Evolutionary conservation across 306 rosid species (phyloP).

Genomic region (Parietaria judaica): DNA sequence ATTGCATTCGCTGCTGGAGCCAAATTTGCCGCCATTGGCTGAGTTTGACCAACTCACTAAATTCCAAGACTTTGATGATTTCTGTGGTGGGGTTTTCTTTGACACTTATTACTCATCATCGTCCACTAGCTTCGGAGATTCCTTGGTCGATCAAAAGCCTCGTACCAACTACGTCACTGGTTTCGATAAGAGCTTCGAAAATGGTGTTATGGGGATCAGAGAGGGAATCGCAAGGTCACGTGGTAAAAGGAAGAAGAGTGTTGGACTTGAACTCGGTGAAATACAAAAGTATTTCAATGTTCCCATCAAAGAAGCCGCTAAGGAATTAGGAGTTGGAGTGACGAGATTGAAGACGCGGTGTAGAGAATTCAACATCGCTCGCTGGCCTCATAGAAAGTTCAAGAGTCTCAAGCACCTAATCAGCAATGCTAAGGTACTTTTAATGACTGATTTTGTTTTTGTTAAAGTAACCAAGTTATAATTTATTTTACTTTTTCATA

Average conservation of each 20-base stretch:
- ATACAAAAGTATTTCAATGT: slow-evolving; percentile 46
- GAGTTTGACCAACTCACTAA: slow-evolving; percentile 20
- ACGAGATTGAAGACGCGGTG: slow-evolving; percentile 69
- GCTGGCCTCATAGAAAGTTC: slow-evolving; percentile 88
- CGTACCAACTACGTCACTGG: not conserved
- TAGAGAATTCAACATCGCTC: slow-evolving; percentile 57
- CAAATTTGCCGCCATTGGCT: not conserved
- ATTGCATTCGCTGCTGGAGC: slow-evolving; percentile 8
- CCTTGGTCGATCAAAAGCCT: slow-evolving; percentile 26
- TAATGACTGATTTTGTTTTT: no score
- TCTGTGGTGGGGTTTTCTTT: slow-evolving; percentile 13
- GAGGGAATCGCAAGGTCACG: slow-evolving; percentile 8
- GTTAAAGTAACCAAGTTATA: no score
- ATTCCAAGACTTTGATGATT: slow-evolving; percentile 29
- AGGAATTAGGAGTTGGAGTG: slow-evolving; percentile 55
- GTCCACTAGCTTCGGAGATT: slow-evolving; percentile 15
- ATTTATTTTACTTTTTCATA: no score
- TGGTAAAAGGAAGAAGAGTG: not conserved
- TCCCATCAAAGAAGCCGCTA: slow-evolving; percentile 63
- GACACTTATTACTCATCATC: slow-evolving; percentile 10
- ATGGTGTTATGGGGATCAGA: not conserved
- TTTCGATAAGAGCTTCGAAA: not conserved
- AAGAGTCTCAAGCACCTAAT: slow-evolving; percentile 66
- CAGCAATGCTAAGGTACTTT: slow-evolving; percentile 47
- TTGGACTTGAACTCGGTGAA: slow-evolving; percentile 27